Evolutionary conservation across 192 early-diverging fungal genomes (phyloP).

Genomic region (Coemansia sp.): DNA sequence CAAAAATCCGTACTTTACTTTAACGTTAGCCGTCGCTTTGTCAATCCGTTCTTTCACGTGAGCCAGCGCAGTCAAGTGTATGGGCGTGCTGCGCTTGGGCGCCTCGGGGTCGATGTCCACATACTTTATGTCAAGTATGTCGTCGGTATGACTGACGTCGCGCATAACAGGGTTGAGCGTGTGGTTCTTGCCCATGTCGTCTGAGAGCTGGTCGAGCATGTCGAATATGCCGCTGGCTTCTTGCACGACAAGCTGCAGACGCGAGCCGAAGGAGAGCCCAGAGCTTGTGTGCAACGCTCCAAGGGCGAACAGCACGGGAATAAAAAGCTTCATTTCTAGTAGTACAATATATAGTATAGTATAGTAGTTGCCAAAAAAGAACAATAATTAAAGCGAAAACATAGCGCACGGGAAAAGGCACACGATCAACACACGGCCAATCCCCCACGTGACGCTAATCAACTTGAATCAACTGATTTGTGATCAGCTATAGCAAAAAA

Average conservation of each 20-base stretch:
- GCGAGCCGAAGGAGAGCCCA: slow-evolving; percentile 21
- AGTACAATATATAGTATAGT: not conserved
- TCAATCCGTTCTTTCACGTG: slow-evolving; percentile 46
- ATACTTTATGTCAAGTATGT: slow-evolving; percentile 45
- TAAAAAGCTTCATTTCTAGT: slow-evolving; percentile 14
- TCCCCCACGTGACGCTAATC: too few species aligned
- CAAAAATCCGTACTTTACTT: slow-evolving; percentile 48
- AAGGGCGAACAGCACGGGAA: slow-evolving; percentile 7
- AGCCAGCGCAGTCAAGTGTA: slow-evolving; percentile 46
- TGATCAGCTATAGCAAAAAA: too few species aligned
- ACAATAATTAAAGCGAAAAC: too few species aligned
- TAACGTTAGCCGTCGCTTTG: slow-evolving; percentile 42
- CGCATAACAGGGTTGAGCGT: slow-evolving; percentile 50
- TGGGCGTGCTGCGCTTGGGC: slow-evolving; percentile 40
- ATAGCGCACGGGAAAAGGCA: too few species aligned
- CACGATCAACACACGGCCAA: too few species aligned
- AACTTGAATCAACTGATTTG: too few species aligned
- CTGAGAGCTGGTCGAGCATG: slow-evolving; percentile 7
- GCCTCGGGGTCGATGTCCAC: slow-evolving; percentile 45
- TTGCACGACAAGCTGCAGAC: slow-evolving; percentile 28
- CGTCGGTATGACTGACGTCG: slow-evolving; percentile 47
- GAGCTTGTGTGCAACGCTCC: slow-evolving; percentile 15
- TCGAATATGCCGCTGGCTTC: slow-evolving; percentile 41
- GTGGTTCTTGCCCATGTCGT: slow-evolving; percentile 39
- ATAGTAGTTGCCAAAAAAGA: too few species aligned